These are phyloP conservation scores for Capsella bursapastoris DNA, from an alignment of 345 rosid genomes.

Conservation along the genomic window DNA sequence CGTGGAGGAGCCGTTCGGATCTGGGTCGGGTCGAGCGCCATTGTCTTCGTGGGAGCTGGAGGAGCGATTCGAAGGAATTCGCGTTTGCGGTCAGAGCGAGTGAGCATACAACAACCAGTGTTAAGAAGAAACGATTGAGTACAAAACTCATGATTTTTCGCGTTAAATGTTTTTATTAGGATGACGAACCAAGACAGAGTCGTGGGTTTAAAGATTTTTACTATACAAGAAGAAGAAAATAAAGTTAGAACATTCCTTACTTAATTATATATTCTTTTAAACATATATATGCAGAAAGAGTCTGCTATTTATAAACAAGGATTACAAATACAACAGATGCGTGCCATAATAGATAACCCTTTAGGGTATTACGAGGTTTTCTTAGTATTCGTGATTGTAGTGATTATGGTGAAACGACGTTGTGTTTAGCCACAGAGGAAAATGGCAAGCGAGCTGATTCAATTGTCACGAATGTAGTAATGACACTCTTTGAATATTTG, in stretches of 20 bases:
- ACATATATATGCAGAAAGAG: too few relatives aligned
- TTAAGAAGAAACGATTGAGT: conserved; percentile 8
- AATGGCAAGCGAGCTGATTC: background rate
- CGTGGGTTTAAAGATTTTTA: background rate
- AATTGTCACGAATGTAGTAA: background rate
- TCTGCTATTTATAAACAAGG: conserved; percentile 9
- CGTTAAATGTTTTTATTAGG: background rate
- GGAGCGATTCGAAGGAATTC: conserved; percentile 52
- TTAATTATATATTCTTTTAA: too few relatives aligned
- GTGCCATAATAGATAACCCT: too few relatives aligned
- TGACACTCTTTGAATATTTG: conserved; percentile 15
- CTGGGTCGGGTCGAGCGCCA: conserved; percentile 48
- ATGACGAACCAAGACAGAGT: background rate
- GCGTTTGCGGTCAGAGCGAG: conserved; percentile 47
- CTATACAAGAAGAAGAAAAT: background rate
- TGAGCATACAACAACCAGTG: conserved; percentile 21
- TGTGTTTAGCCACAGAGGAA: conserved; percentile 21
- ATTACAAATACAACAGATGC: background rate
- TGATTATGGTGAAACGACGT: conserved; percentile 29
- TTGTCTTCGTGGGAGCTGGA: conserved; percentile 61
- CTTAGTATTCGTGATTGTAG: background rate
- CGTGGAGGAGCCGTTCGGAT: conserved; percentile 58
- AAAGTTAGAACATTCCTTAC: background rate
- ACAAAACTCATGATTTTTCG: background rate
- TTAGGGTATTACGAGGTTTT: too few relatives aligned